Evolutionary conservation across 345 rosid genomes (phyloP).

Genomic region (Populus euphratica): DNA sequence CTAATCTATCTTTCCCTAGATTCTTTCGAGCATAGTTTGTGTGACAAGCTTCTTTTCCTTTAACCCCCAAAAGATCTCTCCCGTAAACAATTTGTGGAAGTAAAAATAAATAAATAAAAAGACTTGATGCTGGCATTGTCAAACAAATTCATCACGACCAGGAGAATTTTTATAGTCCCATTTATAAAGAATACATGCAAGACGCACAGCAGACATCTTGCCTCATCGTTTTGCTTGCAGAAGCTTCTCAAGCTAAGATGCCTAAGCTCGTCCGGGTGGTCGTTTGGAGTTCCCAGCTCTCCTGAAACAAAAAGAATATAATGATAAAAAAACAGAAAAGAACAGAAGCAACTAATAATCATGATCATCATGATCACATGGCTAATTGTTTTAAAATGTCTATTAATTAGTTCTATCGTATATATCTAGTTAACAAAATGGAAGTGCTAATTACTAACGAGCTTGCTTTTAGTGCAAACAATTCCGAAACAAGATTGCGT

Average conservation of each 20-base stretch:
- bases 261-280: conserved; percentile 52
- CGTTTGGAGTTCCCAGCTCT: conserved; percentile 49
- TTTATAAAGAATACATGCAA: conserved; percentile 29
- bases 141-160: conserved; percentile 13
- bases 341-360: not conserved
- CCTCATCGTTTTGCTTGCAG: conserved; percentile 1
- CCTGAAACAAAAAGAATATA: conserved; percentile 22
- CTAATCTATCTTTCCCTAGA: conserved; percentile 15
- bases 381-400: not conserved
- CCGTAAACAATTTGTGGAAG: conserved; percentile 11
- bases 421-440: no score
- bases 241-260: conserved; percentile 5
- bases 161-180: conserved; percentile 7
- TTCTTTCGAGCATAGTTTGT: conserved; percentile 23
- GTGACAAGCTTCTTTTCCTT: conserved; percentile 34
- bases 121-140: conserved; percentile 7
- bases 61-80: not conserved
- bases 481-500: not conserved
- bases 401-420: no score
- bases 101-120: not conserved
- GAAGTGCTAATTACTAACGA: no score
- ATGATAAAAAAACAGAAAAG: not conserved
- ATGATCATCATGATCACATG: not conserved
- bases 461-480: no score
- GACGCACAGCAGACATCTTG: conserved; percentile 15